Conservation (phyloP, 768 basidiomycete genomes). For the Lentinula guzmanii region DNA sequence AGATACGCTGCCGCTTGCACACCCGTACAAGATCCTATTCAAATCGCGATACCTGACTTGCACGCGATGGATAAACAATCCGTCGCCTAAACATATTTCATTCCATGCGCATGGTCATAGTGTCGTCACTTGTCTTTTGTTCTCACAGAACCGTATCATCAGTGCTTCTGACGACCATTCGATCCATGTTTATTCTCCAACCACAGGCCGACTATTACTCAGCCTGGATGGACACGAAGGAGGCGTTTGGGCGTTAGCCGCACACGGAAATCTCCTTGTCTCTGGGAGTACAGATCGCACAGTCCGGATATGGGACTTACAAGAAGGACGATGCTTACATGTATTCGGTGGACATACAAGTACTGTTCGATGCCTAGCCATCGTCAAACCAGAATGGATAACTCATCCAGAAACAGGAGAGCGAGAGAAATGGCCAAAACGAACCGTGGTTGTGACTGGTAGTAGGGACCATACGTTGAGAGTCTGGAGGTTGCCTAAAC, state of each 20-base stretch:
- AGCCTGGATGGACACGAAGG: slow-evolving; percentile 89
- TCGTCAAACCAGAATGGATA: slow-evolving; percentile 89
- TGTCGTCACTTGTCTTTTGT: slow-evolving; percentile 93
- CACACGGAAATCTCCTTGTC: slow-evolving; percentile 81
- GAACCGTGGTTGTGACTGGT: slow-evolving; percentile 69
- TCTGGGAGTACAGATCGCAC: slow-evolving; percentile 93
- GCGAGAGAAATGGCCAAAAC: slow-evolving; percentile 66
- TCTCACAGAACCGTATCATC: slow-evolving; percentile 92
- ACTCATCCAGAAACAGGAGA: slow-evolving; percentile 57
- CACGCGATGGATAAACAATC: slow-evolving; percentile 72
- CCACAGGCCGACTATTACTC: slow-evolving; percentile 67
- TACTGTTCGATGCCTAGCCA: slow-evolving; percentile 92
- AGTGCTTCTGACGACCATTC: slow-evolving; percentile 97
- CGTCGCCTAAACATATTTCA: slow-evolving; percentile 67
- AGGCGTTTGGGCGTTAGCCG: slow-evolving; percentile 95
- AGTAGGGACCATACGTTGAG: slow-evolving; percentile 65
- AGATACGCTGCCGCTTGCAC: slow-evolving; percentile 59
- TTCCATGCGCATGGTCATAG: slow-evolving; percentile 86
- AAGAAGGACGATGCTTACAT: slow-evolving; percentile 78
- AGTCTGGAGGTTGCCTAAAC: slow-evolving; percentile 46
- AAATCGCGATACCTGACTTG: slow-evolving; percentile 82
- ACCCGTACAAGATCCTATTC: slow-evolving; percentile 91
- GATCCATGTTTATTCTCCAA: slow-evolving; percentile 91
- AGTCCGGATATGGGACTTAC: slow-evolving; percentile 86
- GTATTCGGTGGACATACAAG: slow-evolving; percentile 95